Evolutionary conservation across 345 rosid species (phyloP), one percentile per base, ranked within the genome.

Genomic region (Iberis pinnata): DNA sequence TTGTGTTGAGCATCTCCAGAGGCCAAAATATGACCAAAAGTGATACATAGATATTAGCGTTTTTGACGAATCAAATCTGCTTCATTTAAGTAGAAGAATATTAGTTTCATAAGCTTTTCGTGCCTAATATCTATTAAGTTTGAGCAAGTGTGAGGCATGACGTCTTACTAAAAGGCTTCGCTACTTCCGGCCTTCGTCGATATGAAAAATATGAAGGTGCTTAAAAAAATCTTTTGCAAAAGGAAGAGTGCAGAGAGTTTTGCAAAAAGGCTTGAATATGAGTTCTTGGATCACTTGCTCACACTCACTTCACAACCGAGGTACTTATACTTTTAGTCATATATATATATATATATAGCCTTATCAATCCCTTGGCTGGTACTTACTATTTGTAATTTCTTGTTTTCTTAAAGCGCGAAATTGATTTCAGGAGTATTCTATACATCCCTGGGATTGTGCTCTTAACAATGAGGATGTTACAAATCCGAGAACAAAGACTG

Each of bases 361-460:
- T 50, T 43, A 2, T 11, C 5, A 36, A 17, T 27, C 2, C 47
- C 19, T 39, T 53, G 24, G 24, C 2, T 42, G 50, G 5, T 41
- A 33, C 54, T 69, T 39, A 53, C 16, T 1, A 1, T 25, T 8
- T 26, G 9, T 25, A 10, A 20, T 49, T 25, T 36, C 41, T 51
- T 51, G 49, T 18, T 43, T 18, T 24, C 42, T 27, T 60, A 18
- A 71, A 87, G 98, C 96, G 98, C 14, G 98, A 92, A 70, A 96
- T 92, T 56, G 96, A 92, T 77, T 88, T 92, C 65, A 81, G 93
- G 72, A 85, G 95, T 67, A 84, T 92, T 73, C 49, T 92, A 4
- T 92, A 84, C 73, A 69, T 88, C 55, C 98, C 98, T 43, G 98
- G 96, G 63, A 85, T 92, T 93, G 93, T 39, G 96, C 98, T 66